These are phyloP conservation scores for Ophiostoma perfectum DNA, from an alignment of 2,329 filamentous ascomycete species.

Conservation along the genomic window DNA sequence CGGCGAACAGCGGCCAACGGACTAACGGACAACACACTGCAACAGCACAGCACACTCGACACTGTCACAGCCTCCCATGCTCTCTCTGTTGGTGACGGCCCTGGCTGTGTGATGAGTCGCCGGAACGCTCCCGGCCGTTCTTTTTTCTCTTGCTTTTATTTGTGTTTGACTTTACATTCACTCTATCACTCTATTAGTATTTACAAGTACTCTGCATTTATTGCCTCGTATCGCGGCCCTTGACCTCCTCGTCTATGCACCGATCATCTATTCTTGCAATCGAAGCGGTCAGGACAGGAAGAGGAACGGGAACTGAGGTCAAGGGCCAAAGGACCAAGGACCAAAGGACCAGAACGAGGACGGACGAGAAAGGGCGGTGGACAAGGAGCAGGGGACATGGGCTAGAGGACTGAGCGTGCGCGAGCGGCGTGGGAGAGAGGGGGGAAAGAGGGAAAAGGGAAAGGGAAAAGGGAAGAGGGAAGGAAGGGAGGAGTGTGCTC, in stretches of 20 bases:
- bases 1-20: not conserved
- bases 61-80: not conserved
- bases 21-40: not conserved
- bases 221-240: too few species aligned
- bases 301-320: not conserved
- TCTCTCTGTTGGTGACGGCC: not conserved
- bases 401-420: not conserved
- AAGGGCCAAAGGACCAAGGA: not conserved
- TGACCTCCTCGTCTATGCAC: not conserved
- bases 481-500: not conserved
- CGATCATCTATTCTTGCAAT: not conserved
- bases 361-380: constrained; percentile 5
- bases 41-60: not conserved
- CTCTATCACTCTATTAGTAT: not conserved
- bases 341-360: not conserved
- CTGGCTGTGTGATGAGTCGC: not conserved
- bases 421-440: not conserved
- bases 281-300: not conserved
- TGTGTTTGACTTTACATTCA: not conserved
- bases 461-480: not conserved
- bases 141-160: not conserved
- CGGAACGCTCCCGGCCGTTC: not conserved
- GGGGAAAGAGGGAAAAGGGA: too few species aligned
- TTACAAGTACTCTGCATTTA: too few species aligned
- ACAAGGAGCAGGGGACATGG: not conserved